A percentile compares a stretch with the other conserved stretches of the same genome.
These are phyloP conservation scores for Ogataea ganodermae DNA, from an alignment of 805 yeast species.

Conservation along the genomic window DNA sequence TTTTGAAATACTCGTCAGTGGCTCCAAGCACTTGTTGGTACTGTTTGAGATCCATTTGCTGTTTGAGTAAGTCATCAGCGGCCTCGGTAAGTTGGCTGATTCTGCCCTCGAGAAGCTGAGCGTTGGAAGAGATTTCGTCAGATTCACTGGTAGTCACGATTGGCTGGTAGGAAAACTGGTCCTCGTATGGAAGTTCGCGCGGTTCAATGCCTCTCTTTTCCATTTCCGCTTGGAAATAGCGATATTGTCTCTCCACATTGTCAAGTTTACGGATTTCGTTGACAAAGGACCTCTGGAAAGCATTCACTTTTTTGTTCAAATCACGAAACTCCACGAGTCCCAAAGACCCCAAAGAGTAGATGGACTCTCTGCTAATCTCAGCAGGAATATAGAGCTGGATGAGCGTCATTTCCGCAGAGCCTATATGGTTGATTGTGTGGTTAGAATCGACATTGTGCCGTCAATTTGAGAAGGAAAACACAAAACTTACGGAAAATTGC, in stretches of 20 bases:
- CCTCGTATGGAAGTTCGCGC: constrained; percentile 27
- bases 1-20: constrained; percentile 49
- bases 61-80: constrained; percentile 59
- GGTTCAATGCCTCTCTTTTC: constrained; percentile 36
- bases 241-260: constrained; percentile 83
- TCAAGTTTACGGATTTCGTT: constrained; percentile 83
- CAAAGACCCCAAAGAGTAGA: constrained; percentile 82
- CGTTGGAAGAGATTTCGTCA: constrained; percentile 67
- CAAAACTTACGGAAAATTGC: constrained; percentile 35
- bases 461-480: background rate
- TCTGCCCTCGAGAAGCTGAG: constrained; percentile 71
- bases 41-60: constrained; percentile 69
- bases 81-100: constrained; percentile 71
- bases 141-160: constrained; percentile 45
- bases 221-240: constrained; percentile 54
- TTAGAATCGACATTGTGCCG: background rate
- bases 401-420: constrained; percentile 98
- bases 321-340: constrained; percentile 90
- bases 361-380: constrained; percentile 84
- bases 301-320: constrained; percentile 76
- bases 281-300: constrained; percentile 90
- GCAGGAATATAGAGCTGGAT: constrained; percentile 90
- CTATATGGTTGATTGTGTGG: constrained; percentile 8
- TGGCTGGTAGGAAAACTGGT: constrained; percentile 21
- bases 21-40: constrained; percentile 61